Conservation (phyloP, 2,329 filamentous ascomycete species). For the Diplocarpon rosae region DNA sequence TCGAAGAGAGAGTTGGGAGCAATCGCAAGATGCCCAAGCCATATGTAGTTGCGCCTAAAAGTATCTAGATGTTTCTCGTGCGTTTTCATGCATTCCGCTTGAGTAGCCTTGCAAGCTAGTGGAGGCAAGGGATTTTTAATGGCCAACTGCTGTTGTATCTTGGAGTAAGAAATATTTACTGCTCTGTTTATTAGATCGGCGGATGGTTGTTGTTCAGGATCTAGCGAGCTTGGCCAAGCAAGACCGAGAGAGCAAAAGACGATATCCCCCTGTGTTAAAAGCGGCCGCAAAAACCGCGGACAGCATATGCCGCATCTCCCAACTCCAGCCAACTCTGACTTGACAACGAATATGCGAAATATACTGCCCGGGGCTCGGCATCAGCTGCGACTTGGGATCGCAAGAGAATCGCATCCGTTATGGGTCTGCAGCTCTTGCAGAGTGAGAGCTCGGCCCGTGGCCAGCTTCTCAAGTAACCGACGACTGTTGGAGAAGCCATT, state of each 20-base stretch:
- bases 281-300: slow-evolving; percentile 7
- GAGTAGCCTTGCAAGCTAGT: neutral
- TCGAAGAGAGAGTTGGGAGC: neutral
- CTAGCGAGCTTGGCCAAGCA: too few relatives aligned
- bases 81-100: neutral
- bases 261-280: too few relatives aligned
- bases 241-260: too few relatives aligned
- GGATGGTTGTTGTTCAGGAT: too few relatives aligned
- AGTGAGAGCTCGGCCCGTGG: slow-evolving; percentile 1
- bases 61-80: too few relatives aligned
- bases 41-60: too few relatives aligned
- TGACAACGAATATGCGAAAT: slow-evolving; percentile 16
- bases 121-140: too few relatives aligned
- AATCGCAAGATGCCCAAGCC: neutral
- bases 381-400: neutral
- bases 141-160: too few relatives aligned
- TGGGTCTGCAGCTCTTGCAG: slow-evolving; percentile 22
- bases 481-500: slow-evolving; percentile 57
- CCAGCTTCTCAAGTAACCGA: slow-evolving; percentile 14
- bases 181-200: too few relatives aligned
- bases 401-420: neutral
- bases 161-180: too few relatives aligned
- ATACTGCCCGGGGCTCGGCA: slow-evolving; percentile 13
- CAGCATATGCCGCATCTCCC: neutral
- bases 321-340: neutral